Evolutionary conservation across 106 monocot species (phyloP).

Genomic region (Dendrobium officinale): DNA sequence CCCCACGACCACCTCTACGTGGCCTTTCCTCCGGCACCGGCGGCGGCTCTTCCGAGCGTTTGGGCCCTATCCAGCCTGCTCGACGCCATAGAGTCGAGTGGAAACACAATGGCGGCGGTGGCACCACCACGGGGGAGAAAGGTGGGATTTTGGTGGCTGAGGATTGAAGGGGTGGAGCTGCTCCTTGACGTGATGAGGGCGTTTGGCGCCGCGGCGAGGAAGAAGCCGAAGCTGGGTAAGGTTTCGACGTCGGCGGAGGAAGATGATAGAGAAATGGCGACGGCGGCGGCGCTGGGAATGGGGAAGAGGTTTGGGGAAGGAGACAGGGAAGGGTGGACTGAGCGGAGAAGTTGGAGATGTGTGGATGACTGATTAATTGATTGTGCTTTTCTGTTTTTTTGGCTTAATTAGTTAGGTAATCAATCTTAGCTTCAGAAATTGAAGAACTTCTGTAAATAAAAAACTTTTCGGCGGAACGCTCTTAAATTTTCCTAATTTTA

Average conservation of each 20-base stretch:
- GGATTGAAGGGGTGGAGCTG: slow-evolving; percentile 11
- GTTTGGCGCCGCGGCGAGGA: background rate
- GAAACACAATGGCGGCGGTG: background rate
- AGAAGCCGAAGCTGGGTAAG: background rate
- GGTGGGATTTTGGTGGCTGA: slow-evolving; percentile 1
- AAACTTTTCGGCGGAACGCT: too few species aligned
- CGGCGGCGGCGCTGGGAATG: background rate
- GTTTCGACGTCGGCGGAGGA: background rate
- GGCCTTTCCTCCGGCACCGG: background rate
- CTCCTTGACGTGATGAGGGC: slow-evolving; percentile 9
- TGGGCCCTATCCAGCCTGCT: slow-evolving; percentile 5
- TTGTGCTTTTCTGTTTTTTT: too few species aligned
- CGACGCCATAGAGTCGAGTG: slow-evolving; percentile 21
- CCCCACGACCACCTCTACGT: slow-evolving; percentile 25
- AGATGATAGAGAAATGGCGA: background rate
- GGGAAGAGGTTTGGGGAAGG: background rate
- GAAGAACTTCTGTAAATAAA: too few species aligned
- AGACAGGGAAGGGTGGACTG: background rate
- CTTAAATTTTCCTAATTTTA: too few species aligned
- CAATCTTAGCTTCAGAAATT: too few species aligned
- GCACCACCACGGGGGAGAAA: background rate
- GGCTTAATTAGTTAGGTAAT: background rate
- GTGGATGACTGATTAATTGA: too few species aligned
- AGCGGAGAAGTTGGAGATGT: background rate
- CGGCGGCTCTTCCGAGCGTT: slow-evolving; percentile 8